Evolutionary conservation across 805 yeast species (phyloP).

Genomic region (Candida arabinofermentans): DNA sequence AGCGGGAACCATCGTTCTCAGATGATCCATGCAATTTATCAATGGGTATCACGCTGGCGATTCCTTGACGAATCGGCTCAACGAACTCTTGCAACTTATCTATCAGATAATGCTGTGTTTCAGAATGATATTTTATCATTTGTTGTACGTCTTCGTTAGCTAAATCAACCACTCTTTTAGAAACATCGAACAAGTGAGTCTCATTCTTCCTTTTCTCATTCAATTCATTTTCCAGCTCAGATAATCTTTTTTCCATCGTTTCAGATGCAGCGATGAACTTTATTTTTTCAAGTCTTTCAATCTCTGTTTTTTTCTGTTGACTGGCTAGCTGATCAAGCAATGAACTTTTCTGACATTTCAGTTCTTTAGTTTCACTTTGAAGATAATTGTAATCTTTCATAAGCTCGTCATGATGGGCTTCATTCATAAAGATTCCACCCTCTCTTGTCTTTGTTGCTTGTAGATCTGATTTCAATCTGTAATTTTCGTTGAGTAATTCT

Average conservation of each 20-base stretch:
- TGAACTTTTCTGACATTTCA: constrained; percentile 37
- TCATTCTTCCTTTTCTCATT: constrained; percentile 18
- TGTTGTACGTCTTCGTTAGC: constrained; percentile 26
- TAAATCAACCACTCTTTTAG: constrained; percentile 22
- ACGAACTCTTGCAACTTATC: constrained; percentile 13
- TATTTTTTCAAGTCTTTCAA: constrained; percentile 20
- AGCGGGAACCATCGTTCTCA: not conserved
- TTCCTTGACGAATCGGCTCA: constrained; percentile 10
- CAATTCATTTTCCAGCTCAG: constrained; percentile 31
- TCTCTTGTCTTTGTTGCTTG: constrained; percentile 59
- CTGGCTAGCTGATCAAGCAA: constrained; percentile 34
- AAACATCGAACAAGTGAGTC: constrained; percentile 6
- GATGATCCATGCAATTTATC: not conserved
- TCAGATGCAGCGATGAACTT: constrained; percentile 13
- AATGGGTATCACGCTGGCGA: constrained; percentile 4
- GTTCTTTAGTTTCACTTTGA: constrained; percentile 47
- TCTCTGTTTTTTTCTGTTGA: constrained; percentile 16
- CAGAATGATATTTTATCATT: constrained; percentile 18
- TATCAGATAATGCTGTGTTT: constrained; percentile 12
- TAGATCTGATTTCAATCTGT: constrained; percentile 47
- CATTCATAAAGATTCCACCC: constrained; percentile 57
- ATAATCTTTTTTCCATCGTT: constrained; percentile 29
- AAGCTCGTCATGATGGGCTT: constrained; percentile 51
- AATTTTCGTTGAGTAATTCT: constrained; percentile 43
- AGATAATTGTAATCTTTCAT: constrained; percentile 45